These are phyloP conservation scores for Trichoderma harzianum DNA, from an alignment of 2,329 filamentous ascomycete species.

Conservation along the genomic window DNA sequence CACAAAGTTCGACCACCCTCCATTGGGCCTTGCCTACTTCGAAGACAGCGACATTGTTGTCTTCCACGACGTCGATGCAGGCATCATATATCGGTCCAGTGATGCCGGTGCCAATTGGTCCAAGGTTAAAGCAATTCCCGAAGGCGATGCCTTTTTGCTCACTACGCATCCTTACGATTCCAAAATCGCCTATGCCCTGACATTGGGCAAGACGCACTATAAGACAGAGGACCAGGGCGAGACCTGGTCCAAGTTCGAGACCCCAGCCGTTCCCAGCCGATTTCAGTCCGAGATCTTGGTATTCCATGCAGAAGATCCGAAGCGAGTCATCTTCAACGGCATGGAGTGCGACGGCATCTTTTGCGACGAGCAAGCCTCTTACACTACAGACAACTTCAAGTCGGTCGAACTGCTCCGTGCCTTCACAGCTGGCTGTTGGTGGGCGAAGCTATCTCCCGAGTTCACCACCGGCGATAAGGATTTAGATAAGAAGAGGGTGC, in stretches of 20 bases:
- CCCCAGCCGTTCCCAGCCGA: constrained; percentile 54
- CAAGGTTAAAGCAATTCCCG: constrained; percentile 59
- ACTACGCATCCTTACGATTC: constrained; percentile 76
- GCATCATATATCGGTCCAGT: constrained; percentile 70
- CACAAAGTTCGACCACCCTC: constrained; percentile 63
- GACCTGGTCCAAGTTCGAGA: constrained; percentile 73
- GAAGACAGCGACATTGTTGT: constrained; percentile 81
- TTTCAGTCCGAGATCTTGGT: constrained; percentile 53
- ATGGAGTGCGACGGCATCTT: constrained; percentile 63
- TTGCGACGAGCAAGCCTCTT: constrained; percentile 63
- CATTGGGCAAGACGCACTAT: constrained; percentile 68
- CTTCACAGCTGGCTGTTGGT: constrained; percentile 74
- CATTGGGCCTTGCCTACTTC: constrained; percentile 79
- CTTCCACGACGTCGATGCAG: constrained; percentile 62
- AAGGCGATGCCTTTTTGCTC: constrained; percentile 60
- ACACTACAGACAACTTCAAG: constrained; percentile 84
- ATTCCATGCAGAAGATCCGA: constrained; percentile 80
- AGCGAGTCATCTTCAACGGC: constrained; percentile 82
- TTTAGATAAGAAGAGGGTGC: constrained; percentile 64
- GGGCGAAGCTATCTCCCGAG: constrained; percentile 73
- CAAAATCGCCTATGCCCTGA: constrained; percentile 76
- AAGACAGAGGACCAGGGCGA: constrained; percentile 79
- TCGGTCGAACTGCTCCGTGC: constrained; percentile 62
- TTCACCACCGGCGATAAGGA: constrained; percentile 69
- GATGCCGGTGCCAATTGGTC: constrained; percentile 81